phyloP scores from a whole-genome alignment of 208 protist genomes.

The Endotrypanum monterogeii region DNA sequence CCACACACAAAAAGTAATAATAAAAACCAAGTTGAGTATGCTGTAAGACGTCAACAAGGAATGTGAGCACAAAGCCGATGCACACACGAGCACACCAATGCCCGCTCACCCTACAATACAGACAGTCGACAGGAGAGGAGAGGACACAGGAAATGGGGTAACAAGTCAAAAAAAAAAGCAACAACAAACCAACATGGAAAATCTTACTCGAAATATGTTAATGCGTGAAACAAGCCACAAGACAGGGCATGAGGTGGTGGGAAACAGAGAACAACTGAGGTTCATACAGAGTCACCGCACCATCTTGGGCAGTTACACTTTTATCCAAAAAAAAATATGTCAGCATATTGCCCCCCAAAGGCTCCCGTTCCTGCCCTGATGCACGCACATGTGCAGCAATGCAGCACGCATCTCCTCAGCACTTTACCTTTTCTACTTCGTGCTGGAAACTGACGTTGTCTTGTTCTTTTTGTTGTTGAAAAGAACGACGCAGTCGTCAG shows the following conservation, averaged over 20 bases:
- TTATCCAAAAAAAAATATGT: background rate
- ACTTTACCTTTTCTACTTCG: background rate
- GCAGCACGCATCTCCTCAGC: background rate
- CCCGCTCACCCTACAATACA: background rate
- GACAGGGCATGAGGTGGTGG: background rate
- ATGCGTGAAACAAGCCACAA: background rate
- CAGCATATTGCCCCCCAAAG: background rate
- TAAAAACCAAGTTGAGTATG: background rate
- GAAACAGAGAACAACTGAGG: background rate
- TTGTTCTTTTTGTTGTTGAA: background rate
- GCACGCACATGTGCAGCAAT: background rate
- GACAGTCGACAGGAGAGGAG: background rate
- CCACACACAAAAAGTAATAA: background rate
- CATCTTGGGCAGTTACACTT: background rate
- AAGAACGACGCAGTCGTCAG: background rate
- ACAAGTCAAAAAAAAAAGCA: background rate
- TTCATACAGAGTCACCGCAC: background rate
- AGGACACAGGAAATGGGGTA: background rate
- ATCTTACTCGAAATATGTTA: conserved; percentile 11
- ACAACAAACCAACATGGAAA: background rate
- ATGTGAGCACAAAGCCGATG: no score
- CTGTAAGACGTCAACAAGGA: background rate
- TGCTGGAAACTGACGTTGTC: background rate
- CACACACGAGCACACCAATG: no score
- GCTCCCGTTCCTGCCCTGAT: no score